Evolutionary conservation across 1,139 yeast species (phyloP).

Genomic region (Pichia sp.): DNA sequence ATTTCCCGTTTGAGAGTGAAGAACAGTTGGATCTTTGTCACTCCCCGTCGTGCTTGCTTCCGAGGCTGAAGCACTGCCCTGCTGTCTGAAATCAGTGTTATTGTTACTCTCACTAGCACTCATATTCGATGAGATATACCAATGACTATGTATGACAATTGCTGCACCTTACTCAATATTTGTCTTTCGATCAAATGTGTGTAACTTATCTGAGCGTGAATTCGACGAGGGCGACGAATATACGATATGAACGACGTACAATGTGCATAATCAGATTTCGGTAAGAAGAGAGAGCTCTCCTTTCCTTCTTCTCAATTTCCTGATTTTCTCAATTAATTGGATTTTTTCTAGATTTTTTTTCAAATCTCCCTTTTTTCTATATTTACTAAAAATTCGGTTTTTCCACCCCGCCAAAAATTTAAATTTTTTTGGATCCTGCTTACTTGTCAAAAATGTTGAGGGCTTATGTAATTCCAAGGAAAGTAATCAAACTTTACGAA

Average conservation of each 20-base stretch:
- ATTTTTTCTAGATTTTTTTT: too few relatives aligned
- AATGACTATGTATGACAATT: neutral
- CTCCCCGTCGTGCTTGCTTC: neutral
- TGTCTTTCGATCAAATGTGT: too few relatives aligned
- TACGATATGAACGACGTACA: neutral
- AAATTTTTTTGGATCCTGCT: too few relatives aligned
- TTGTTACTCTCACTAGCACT: neutral
- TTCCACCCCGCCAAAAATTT: too few relatives aligned
- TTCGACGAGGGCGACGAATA: neutral
- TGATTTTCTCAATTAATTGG: neutral
- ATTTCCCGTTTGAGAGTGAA: neutral
- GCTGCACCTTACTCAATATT: neutral
- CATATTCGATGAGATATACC: neutral
- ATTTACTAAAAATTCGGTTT: too few relatives aligned
- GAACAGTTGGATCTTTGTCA: neutral
- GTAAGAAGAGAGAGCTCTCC: neutral
- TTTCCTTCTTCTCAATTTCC: neutral
- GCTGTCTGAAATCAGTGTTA: neutral
- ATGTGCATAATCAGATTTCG: neutral
- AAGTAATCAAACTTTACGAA: too few relatives aligned
- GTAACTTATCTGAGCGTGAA: neutral
- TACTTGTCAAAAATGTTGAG: too few relatives aligned
- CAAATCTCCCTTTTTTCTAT: too few relatives aligned
- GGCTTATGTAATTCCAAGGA: too few relatives aligned
- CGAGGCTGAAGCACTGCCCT: neutral